Evolutionary conservation across 2,329 filamentous ascomycete genomes (phyloP).

Genomic region (Periconia sp.): DNA sequence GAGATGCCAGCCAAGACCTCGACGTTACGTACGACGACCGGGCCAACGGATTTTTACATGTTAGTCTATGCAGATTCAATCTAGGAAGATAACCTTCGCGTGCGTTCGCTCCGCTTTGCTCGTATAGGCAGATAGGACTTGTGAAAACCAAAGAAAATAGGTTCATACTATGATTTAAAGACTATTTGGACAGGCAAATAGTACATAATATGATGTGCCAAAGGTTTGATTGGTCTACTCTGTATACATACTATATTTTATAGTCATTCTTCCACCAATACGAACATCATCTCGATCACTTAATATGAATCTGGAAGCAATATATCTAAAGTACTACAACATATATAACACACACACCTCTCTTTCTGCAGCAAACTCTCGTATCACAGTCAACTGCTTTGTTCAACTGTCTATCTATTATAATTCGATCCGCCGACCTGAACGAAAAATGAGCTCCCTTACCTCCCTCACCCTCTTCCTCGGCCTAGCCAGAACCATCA

Average conservation of each 20-base stretch:
- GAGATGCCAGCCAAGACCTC: too few relatives aligned
- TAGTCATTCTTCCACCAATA: not conserved
- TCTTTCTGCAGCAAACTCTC: too few relatives aligned
- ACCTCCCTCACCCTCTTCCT: conserved; percentile 19
- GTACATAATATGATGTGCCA: not conserved
- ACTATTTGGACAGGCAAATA: not conserved
- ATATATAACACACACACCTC: too few relatives aligned
- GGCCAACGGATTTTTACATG: too few relatives aligned
- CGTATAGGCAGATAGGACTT: too few relatives aligned
- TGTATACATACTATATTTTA: not conserved
- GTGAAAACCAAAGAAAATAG: not conserved
- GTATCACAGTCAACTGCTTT: not conserved
- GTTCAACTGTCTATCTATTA: not conserved
- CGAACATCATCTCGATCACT: not conserved
- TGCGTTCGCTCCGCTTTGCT: too few relatives aligned
- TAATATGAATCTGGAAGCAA: not conserved
- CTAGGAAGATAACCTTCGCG: too few relatives aligned
- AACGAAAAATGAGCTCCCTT: conserved; percentile 13
- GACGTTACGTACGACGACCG: too few relatives aligned
- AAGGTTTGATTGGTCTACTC: not conserved
- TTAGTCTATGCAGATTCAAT: too few relatives aligned
- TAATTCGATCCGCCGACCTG: not conserved
- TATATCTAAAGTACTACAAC: too few relatives aligned
- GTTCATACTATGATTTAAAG: not conserved
- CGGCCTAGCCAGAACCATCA: conserved; percentile 10